Conservation (phyloP, 139 green algal species). For the Asterochloris sp. region DNA sequence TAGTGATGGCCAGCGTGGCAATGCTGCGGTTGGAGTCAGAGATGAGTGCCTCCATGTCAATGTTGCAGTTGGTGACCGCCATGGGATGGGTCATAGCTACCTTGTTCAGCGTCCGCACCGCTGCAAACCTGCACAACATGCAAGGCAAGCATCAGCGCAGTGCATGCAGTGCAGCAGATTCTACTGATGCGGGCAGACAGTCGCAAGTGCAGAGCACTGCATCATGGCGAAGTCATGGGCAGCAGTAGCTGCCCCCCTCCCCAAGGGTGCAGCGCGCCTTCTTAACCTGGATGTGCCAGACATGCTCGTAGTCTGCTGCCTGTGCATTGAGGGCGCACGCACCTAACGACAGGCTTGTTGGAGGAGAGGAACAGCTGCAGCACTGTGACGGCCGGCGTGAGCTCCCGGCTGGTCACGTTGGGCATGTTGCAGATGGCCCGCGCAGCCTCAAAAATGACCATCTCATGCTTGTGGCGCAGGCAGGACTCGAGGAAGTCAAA, state of each 20-base stretch:
- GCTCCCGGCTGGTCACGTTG: constrained; percentile 86
- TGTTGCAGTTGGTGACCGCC: constrained; percentile 97
- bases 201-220: too few species aligned
- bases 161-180: constrained; percentile 22
- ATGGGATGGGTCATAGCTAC: constrained; percentile 94
- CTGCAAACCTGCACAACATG: constrained; percentile 18
- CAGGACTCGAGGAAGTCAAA: constrained; percentile 97
- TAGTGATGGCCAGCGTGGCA: constrained; percentile 98
- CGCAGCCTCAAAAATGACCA: constrained; percentile 88
- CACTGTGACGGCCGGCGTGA: constrained; percentile 94
- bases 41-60: constrained; percentile 99
- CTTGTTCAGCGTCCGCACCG: constrained; percentile 31
- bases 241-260: too few species aligned
- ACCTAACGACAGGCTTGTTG: constrained; percentile 92
- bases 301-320: background rate
- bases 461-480: constrained; percentile 88
- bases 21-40: constrained; percentile 92
- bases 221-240: too few species aligned
- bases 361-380: constrained; percentile 97
- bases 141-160: background rate
- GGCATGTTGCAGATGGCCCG: constrained; percentile 91
- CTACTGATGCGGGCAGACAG: too few species aligned
- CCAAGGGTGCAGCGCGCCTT: too few species aligned
- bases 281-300: background rate
- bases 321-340: constrained; percentile 6